Conservation (phyloP, 2,329 filamentous ascomycete species). For the Ciborinia camelliae region DNA sequence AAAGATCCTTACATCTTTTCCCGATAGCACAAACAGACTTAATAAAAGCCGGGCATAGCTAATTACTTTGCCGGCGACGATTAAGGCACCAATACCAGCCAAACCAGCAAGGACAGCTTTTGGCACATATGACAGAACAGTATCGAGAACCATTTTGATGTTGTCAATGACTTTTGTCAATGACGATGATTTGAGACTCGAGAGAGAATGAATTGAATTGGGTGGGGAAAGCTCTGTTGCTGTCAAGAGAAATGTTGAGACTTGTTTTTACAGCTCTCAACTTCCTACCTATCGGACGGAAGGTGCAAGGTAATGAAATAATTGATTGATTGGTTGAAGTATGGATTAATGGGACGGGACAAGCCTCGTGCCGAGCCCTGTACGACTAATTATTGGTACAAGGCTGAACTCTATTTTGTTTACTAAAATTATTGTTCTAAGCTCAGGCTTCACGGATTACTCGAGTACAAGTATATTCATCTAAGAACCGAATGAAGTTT, state of each 20-base stretch:
- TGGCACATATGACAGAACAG: conserved; percentile 26
- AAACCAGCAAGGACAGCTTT: conserved; percentile 31
- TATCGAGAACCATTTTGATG: conserved; percentile 27
- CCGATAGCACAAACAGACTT: conserved; percentile 65
- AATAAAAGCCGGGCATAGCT: conserved; percentile 60
- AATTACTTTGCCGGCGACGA: conserved; percentile 53
- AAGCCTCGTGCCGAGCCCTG: background rate
- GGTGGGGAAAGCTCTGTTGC: background rate
- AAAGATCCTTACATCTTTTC: conserved; percentile 50
- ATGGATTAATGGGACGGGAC: background rate
- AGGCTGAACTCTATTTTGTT: background rate
- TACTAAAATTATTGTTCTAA: too few relatives aligned
- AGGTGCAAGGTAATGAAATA: background rate
- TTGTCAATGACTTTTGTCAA: background rate
- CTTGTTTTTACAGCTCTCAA: background rate
- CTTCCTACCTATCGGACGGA: too few relatives aligned
- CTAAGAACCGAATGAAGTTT: too few relatives aligned
- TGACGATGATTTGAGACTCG: background rate
- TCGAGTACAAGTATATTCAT: too few relatives aligned
- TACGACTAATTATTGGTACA: background rate
- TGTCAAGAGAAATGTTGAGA: conserved; percentile 3
- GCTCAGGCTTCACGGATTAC: too few relatives aligned
- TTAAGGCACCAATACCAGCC: conserved; percentile 56
- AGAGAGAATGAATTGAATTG: background rate
- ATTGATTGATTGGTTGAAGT: background rate